These are phyloP conservation scores for Herpetomonas samuelpessoai DNA, from an alignment of 208 protist genomes.

Conservation along the genomic window DNA sequence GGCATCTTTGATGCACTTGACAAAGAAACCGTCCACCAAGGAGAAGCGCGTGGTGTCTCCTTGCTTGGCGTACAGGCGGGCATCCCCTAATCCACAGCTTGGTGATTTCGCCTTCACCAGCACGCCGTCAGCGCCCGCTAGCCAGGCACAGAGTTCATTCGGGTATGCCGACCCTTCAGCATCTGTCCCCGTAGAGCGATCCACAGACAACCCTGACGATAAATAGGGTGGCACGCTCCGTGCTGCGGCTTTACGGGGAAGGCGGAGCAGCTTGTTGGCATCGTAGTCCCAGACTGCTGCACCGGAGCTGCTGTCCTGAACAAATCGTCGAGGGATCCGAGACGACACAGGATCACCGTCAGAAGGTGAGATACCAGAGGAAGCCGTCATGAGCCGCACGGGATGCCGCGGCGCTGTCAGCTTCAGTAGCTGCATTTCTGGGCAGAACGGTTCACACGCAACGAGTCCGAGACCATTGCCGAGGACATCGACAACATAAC, in stretches of 20 bases:
- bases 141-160: too few species aligned
- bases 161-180: too few species aligned
- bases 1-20: slow-evolving; percentile 29
- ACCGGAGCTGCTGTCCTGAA: background rate
- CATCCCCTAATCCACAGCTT: slow-evolving; percentile 75
- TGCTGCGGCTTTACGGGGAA: background rate
- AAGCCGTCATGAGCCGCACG: slow-evolving; percentile 26
- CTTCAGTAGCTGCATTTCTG: slow-evolving; percentile 69
- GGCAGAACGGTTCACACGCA: slow-evolving; percentile 62
- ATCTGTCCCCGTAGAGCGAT: too few species aligned
- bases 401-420: slow-evolving; percentile 56
- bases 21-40: slow-evolving; percentile 67
- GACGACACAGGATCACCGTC: too few species aligned
- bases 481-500: slow-evolving; percentile 48
- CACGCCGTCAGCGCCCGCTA: slow-evolving; percentile 43
- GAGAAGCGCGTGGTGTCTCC: background rate
- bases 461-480: slow-evolving; percentile 24
- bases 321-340: too few species aligned
- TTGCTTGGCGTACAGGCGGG: slow-evolving; percentile 39
- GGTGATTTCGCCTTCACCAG: slow-evolving; percentile 78
- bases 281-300: background rate
- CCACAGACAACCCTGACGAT: too few species aligned
- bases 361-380: too few species aligned
- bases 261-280: background rate
- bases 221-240: background rate